A percentile compares a stretch with the other conserved stretches of the same genome.
Evolutionary conservation across 306 rosid species (phyloP).

Genomic region (Citrullus mucosospermus): DNA sequence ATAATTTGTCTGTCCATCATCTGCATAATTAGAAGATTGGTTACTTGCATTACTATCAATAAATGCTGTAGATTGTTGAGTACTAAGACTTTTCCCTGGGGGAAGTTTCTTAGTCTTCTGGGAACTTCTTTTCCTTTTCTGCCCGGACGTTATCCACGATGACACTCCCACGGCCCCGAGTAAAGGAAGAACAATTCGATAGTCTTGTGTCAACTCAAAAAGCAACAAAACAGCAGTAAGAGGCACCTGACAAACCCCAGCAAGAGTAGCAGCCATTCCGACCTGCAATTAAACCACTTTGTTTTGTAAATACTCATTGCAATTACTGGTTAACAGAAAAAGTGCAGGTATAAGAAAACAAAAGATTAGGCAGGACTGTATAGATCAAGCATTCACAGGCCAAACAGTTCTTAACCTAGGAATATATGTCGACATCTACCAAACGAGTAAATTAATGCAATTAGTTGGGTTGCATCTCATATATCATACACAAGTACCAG

Average conservation of each 20-base stretch:
- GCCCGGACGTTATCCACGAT: conserved; percentile 77
- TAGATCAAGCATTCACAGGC: not conserved
- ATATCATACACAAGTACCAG: not conserved
- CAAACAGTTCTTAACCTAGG: not conserved
- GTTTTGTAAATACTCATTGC: not conserved
- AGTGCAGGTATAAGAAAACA: no score
- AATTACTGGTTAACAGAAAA: not conserved
- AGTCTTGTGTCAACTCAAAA: conserved; percentile 91
- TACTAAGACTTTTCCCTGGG: conserved; percentile 12
- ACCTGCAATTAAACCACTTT: conserved; percentile 58
- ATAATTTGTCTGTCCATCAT: conserved; percentile 21
- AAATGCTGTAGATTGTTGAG: conserved; percentile 22
- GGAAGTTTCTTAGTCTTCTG: conserved; percentile 19
- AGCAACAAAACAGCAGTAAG: conserved; percentile 86
- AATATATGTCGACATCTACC: not conserved
- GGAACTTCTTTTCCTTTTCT: conserved; percentile 37
- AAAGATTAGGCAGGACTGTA: not conserved
- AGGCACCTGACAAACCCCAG: conserved; percentile 96
- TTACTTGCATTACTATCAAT: conserved; percentile 19
- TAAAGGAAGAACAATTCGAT: conserved; percentile 78
- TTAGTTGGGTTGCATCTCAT: not conserved
- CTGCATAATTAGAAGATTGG: conserved; percentile 22
- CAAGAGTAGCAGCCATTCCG: conserved; percentile 97
- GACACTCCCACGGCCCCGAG: conserved; percentile 98
- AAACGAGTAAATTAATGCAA: not conserved